Percentiles rank a stretch among this genome's conserved stretches.
These are phyloP conservation scores for Zoysia japonica DNA, from an alignment of 176 grass and related monocot species.

Conservation along the genomic window DNA sequence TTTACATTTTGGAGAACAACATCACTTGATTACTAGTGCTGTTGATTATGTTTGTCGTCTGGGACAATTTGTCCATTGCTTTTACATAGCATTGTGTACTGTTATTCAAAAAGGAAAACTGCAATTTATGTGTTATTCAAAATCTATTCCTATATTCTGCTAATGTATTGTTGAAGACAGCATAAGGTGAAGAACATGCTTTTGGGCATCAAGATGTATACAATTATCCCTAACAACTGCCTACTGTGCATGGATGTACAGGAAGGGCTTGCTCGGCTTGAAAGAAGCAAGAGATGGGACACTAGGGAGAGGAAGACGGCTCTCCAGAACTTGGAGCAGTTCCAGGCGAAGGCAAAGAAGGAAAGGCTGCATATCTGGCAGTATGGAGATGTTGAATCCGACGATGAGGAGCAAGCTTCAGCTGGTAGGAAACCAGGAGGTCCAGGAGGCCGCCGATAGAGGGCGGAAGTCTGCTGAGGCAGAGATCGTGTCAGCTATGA, in stretches of 20 bases:
- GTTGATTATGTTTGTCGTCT: background rate
- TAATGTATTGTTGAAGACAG: background rate
- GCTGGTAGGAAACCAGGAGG: conserved; percentile 48
- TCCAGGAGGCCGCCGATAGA: conserved; percentile 51
- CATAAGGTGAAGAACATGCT: background rate
- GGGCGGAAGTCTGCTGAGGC: background rate
- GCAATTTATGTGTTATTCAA: background rate
- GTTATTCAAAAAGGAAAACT: background rate
- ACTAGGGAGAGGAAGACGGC: conserved; percentile 58
- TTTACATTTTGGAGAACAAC: background rate
- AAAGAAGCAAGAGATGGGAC: conserved; percentile 84
- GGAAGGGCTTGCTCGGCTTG: conserved; percentile 80
- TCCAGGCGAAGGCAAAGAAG: conserved; percentile 78
- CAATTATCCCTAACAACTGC: background rate
- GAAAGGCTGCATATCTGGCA: conserved; percentile 61
- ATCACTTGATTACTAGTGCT: too few relatives aligned
- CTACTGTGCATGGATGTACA: conserved; percentile 30
- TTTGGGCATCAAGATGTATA: background rate
- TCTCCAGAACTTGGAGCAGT: conserved; percentile 70
- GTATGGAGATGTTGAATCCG: conserved; percentile 69
- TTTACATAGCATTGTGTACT: background rate
- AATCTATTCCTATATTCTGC: background rate
- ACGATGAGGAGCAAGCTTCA: conserved; percentile 68
- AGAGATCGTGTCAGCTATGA: conserved; percentile 15
- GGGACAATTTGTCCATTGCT: background rate